A percentile compares a stretch with the other conserved stretches of the same genome.
These are phyloP conservation scores for Tetraselmis chui DNA, from an alignment of 139 green algal genomes.

Conservation along the genomic window DNA sequence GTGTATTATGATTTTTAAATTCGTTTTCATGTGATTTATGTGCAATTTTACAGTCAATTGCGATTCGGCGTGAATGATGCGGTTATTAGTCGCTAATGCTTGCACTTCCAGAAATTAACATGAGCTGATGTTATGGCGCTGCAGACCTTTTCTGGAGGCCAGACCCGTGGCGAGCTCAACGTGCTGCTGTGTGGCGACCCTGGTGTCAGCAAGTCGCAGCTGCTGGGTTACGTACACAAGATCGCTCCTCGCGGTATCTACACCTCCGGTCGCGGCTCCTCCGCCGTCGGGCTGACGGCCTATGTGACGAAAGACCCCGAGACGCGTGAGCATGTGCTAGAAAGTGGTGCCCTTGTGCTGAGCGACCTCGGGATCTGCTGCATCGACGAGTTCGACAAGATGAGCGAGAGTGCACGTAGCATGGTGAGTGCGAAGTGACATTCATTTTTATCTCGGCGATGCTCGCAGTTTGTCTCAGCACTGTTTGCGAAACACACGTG, in stretches of 20 bases:
- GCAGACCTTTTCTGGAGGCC: constrained; percentile 10
- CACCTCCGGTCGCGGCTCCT: constrained; percentile 85
- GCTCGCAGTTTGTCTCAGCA: no score
- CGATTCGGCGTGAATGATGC: no score
- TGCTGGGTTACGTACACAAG: constrained; percentile 93
- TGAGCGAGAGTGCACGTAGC: constrained; percentile 83
- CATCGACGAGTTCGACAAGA: constrained; percentile 99
- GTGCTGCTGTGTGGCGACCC: constrained; percentile 94
- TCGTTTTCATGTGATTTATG: no score
- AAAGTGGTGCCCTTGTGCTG: constrained; percentile 92
- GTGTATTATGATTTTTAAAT: no score
- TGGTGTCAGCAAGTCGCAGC: constrained; percentile 90
- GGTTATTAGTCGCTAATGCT: no score
- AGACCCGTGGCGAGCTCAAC: constrained; percentile 86
- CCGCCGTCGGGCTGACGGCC: constrained; percentile 90
- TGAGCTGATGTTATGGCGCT: no score
- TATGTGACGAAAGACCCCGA: constrained; percentile 91
- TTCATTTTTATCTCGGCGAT: no score
- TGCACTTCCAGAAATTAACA: no score
- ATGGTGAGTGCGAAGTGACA: no score
- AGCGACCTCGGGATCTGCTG: constrained; percentile 90
- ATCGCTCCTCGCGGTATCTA: constrained; percentile 93
- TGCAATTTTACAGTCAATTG: no score
- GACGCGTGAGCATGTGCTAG: constrained; percentile 90
- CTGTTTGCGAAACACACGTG: no score